A percentile compares a stretch with the other conserved stretches of the same genome.
These are phyloP conservation scores for Tetrahymena elliotti DNA, from an alignment of 73 alveolate genomes.

Conservation along the genomic window DNA sequence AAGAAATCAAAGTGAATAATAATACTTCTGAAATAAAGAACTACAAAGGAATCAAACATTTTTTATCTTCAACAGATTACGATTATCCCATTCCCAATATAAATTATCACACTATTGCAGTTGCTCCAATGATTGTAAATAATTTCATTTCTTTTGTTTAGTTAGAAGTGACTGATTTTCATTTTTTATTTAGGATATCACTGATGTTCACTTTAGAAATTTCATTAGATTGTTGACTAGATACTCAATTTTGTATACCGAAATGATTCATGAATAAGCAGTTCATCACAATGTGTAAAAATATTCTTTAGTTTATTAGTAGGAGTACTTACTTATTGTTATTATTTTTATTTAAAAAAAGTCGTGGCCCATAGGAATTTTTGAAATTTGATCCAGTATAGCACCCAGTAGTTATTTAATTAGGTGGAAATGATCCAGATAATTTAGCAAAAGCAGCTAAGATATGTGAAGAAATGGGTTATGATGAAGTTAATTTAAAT, in stretches of 20 bases:
- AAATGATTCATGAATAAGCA: not conserved
- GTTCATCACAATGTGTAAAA: not conserved
- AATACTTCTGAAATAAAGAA: not conserved
- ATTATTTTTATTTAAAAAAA: not conserved
- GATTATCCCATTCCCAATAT: not conserved
- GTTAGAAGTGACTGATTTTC: not conserved
- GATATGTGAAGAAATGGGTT: constrained; percentile 64
- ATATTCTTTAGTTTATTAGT: not conserved
- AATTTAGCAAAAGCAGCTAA: constrained; percentile 72
- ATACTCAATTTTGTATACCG: not conserved
- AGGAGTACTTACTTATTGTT: not conserved
- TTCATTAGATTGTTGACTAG: not conserved
- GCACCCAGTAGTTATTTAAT: constrained; percentile 80
- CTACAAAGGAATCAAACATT: not conserved
- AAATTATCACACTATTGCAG: not conserved
- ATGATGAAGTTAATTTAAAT: constrained; percentile 84
- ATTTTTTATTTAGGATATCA: not conserved
- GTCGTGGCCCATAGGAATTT: not conserved
- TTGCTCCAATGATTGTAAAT: not conserved
- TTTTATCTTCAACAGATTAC: not conserved
- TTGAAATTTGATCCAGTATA: constrained; percentile 28
- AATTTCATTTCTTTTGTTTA: not conserved
- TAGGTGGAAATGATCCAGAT: constrained; percentile 92
- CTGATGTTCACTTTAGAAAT: not conserved
- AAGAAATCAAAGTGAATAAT: not conserved